These are phyloP conservation scores for Neurospora sp. DNA, from an alignment of 495 filamentous ascomycete genomes.

Conservation along the genomic window DNA sequence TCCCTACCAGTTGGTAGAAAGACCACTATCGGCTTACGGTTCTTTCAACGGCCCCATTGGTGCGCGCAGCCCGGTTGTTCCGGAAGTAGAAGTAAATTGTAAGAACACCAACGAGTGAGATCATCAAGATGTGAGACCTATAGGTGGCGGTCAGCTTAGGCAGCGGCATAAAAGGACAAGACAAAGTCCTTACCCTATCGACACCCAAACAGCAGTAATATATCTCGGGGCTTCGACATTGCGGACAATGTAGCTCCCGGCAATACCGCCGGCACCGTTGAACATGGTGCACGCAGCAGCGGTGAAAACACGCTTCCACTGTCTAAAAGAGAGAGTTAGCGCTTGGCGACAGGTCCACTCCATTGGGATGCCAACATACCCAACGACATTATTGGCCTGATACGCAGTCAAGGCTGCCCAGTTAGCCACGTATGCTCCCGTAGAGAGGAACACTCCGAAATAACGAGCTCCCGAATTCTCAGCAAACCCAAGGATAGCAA, in stretches of 20 bases:
- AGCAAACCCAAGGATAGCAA: conserved; percentile 64
- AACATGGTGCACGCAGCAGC: conserved; percentile 59
- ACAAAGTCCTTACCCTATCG: conserved; percentile 41
- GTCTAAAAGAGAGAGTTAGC: conserved; percentile 22
- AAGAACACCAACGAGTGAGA: conserved; percentile 49
- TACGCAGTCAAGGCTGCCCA: conserved; percentile 72
- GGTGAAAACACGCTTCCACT: conserved; percentile 70
- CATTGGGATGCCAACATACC: conserved; percentile 4
- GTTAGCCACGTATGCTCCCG: conserved; percentile 69
- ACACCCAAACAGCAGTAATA: conserved; percentile 61
- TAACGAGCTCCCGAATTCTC: conserved; percentile 60
- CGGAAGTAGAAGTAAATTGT: conserved; percentile 51
- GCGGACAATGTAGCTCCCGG: conserved; percentile 65
- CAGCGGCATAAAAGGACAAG: neutral
- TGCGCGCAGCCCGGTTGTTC: conserved; percentile 32
- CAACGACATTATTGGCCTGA: conserved; percentile 60
- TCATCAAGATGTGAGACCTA: conserved; percentile 53
- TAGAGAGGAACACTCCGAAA: conserved; percentile 64
- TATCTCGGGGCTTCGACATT: conserved; percentile 59
- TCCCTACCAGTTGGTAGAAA: neutral
- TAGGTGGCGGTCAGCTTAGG: neutral
- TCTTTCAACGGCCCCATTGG: conserved; percentile 5
- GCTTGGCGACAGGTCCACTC: neutral
- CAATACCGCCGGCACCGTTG: conserved; percentile 68
- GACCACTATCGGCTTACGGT: conserved; percentile 5